A percentile compares a stretch with the other conserved stretches of the same genome.
Evolutionary conservation across 73 alveolate species (phyloP).

Genomic region (Paramecium biaurelia): DNA sequence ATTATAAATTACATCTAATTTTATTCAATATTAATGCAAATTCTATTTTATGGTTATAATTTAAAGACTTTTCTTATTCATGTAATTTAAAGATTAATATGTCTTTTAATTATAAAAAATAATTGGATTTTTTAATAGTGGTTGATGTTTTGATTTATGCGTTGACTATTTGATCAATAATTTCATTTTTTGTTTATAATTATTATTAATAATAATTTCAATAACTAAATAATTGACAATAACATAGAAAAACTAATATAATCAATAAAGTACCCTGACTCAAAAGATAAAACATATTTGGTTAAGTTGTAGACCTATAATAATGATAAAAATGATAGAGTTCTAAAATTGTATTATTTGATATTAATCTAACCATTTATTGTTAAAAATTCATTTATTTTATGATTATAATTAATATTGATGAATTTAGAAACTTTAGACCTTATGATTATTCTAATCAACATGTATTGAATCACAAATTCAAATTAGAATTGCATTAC

Average conservation of each 20-base stretch:
- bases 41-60: no score
- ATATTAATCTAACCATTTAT: not conserved
- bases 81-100: no score
- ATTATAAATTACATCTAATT: no score
- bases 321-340: not conserved
- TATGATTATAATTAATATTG: conserved; percentile 39
- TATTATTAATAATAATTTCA: not conserved
- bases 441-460: not conserved
- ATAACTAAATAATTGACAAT: not conserved
- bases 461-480: not conserved
- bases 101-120: no score
- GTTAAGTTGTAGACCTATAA: not conserved
- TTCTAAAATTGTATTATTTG: not conserved
- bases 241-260: not conserved
- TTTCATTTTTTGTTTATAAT: no score
- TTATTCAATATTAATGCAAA: no score
- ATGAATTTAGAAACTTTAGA: conserved; percentile 24
- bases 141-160: no score
- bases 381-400: not conserved
- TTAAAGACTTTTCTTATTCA: not conserved
- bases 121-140: no score
- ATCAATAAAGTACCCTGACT: no score
- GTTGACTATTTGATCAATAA: no score
- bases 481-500: not conserved
- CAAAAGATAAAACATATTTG: no score